Percentiles rank a stretch among this genome's conserved stretches.
phyloP scores from a whole-genome alignment of 2,329 filamentous ascomycete species.

The Colletotrichum chlorophyti region DNA sequence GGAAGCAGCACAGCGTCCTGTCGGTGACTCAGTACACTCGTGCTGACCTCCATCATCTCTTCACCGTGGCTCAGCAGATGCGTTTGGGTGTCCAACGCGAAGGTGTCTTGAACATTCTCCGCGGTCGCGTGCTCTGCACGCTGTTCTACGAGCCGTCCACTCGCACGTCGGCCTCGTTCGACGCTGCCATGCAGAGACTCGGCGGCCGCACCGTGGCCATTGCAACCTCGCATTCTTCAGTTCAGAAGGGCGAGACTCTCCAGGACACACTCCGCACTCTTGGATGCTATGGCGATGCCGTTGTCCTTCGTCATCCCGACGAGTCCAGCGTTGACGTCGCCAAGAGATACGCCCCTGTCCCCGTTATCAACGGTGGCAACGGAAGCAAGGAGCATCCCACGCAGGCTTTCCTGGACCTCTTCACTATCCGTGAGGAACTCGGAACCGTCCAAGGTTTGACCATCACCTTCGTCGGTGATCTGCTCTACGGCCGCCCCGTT shows the following conservation, averaged over 20 bases:
- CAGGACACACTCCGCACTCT: slow-evolving; percentile 94
- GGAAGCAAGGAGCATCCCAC: slow-evolving; percentile 96
- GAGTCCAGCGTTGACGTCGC: slow-evolving; percentile 82
- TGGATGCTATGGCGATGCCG: slow-evolving; percentile 91
- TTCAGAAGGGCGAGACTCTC: slow-evolving; percentile 91
- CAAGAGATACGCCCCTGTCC: slow-evolving; percentile 85
- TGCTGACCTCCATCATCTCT: slow-evolving; percentile 88
- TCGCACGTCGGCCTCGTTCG: slow-evolving; percentile 92
- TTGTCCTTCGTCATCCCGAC: slow-evolving; percentile 93
- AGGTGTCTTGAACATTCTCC: slow-evolving; percentile 86
- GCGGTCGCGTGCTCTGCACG: slow-evolving; percentile 84
- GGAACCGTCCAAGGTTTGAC: slow-evolving; percentile 94
- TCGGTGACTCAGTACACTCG: slow-evolving; percentile 92
- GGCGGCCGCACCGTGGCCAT: slow-evolving; percentile 87
- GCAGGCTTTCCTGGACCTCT: slow-evolving; percentile 95
- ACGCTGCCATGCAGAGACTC: slow-evolving; percentile 97
- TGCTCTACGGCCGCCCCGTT: slow-evolving; percentile 91
- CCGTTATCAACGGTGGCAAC: slow-evolving; percentile 97
- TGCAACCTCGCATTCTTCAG: slow-evolving; percentile 83
- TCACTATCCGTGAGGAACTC: slow-evolving; percentile 97
- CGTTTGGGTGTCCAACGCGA: slow-evolving; percentile 91
- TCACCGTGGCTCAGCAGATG: slow-evolving; percentile 98
- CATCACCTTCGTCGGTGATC: slow-evolving; percentile 94
- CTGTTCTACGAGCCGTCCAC: slow-evolving; percentile 99
- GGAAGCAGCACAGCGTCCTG: slow-evolving; percentile 88